Percentiles rank a stretch among this genome's conserved stretches.
Conservation (phyloP, 1,284 basidiomycete genomes). For the Wallemia hederae region DNA sequence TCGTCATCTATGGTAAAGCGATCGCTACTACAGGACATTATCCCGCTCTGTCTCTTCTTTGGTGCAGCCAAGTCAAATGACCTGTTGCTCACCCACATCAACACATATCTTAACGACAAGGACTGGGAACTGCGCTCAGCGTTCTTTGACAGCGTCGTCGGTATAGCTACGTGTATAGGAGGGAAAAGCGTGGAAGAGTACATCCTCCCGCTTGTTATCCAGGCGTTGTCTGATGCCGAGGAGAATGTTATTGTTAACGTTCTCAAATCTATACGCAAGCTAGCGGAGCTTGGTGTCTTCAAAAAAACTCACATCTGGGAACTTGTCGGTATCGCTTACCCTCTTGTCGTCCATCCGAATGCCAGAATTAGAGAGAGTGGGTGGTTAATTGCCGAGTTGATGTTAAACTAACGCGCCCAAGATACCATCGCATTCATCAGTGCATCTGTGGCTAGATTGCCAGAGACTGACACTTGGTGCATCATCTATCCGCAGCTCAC, state of each 20-base stretch:
- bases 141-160: constrained; percentile 85
- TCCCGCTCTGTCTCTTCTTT: constrained; percentile 68
- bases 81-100: constrained; percentile 82
- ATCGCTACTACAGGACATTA: constrained; percentile 37
- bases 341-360: constrained; percentile 85
- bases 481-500: constrained; percentile 73
- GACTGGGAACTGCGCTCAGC: constrained; percentile 73
- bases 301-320: constrained; percentile 85
- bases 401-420: background rate
- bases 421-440: constrained; percentile 30
- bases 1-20: constrained; percentile 24
- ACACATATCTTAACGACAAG: constrained; percentile 86
- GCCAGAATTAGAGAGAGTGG: constrained; percentile 78
- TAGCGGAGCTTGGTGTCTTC: constrained; percentile 61
- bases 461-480: constrained; percentile 74
- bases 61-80: constrained; percentile 80
- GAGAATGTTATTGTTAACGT: constrained; percentile 77
- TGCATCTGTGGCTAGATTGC: constrained; percentile 45
- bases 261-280: constrained; percentile 46
- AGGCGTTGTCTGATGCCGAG: constrained; percentile 73
- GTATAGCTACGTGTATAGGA: constrained; percentile 73
- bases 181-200: constrained; percentile 58
- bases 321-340: constrained; percentile 51
- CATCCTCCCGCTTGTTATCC: constrained; percentile 77
- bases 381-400: too few species aligned